Percentiles rank a stretch among this genome's conserved stretches.
These are phyloP conservation scores for Stropharia rugosoannulata DNA, from an alignment of 768 basidiomycete genomes.

Conservation along the genomic window DNA sequence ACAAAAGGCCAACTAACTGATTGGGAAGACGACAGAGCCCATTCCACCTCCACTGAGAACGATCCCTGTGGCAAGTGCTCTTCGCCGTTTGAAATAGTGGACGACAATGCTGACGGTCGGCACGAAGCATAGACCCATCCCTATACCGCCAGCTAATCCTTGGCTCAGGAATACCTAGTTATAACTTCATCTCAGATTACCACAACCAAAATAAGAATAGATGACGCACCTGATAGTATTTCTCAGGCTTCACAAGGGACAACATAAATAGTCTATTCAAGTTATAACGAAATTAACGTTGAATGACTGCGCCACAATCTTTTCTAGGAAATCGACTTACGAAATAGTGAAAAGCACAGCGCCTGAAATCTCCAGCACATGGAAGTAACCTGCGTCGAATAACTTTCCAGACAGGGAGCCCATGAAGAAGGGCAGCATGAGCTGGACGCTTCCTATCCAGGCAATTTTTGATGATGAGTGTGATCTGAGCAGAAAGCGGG, in stretches of 20 bases:
- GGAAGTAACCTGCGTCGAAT: neutral
- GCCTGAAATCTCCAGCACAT: neutral
- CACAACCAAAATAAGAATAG: neutral
- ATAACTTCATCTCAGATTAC: neutral
- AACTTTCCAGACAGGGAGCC: neutral
- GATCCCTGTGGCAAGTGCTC: slow-evolving; percentile 31
- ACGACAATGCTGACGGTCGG: slow-evolving; percentile 40
- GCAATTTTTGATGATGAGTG: too few species aligned
- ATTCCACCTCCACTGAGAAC: slow-evolving; percentile 39
- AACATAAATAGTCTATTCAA: slow-evolving; percentile 33
- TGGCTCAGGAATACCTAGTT: slow-evolving; percentile 40
- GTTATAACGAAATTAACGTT: neutral
- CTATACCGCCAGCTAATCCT: slow-evolving; percentile 47
- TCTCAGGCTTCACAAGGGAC: slow-evolving; percentile 34
- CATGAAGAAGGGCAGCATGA: neutral
- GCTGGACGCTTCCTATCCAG: neutral
- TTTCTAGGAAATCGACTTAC: too few species aligned
- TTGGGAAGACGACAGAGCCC: slow-evolving; percentile 31
- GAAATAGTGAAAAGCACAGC: too few species aligned
- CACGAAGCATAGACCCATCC: slow-evolving; percentile 43
- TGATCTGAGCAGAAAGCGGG: too few species aligned
- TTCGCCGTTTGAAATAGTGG: slow-evolving; percentile 40
- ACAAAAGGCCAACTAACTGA: slow-evolving; percentile 18
- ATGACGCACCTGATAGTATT: slow-evolving; percentile 39
- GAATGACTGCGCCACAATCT: too few species aligned